Percentiles rank a stretch among this genome's conserved stretches.
Conservation (phyloP, 2,329 filamentous ascomycete genomes). For the Aspergillus carbonarius region DNA sequence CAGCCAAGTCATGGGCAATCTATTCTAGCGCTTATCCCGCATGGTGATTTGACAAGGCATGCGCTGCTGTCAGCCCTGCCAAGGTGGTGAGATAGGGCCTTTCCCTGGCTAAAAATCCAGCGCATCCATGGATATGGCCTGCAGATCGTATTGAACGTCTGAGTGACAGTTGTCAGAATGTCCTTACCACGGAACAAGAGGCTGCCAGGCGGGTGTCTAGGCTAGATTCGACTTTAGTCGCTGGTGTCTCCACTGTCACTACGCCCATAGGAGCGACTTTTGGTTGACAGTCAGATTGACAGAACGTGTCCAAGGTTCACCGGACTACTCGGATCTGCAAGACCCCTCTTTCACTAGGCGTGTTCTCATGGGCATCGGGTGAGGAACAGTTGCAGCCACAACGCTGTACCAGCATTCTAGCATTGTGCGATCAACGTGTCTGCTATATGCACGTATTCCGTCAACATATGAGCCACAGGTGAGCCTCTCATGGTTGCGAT, state of each 20-base stretch:
- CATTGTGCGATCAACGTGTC: too few species aligned
- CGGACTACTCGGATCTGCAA: neutral
- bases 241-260: neutral
- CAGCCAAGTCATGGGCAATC: neutral
- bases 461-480: too few species aligned
- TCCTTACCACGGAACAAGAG: neutral
- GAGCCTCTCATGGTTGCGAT: too few species aligned
- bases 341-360: neutral
- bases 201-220: neutral
- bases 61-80: constrained; percentile 1
- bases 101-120: neutral
- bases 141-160: neutral
- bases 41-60: neutral
- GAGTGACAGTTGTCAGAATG: neutral
- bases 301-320: neutral
- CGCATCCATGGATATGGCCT: neutral
- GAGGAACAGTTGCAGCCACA: too few species aligned
- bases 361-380: too few species aligned
- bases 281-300: neutral
- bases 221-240: neutral
- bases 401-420: too few species aligned
- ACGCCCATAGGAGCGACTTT: neutral
- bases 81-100: neutral
- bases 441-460: too few species aligned
- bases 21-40: neutral